A percentile compares a stretch with the other conserved stretches of the same genome.
These are phyloP conservation scores for Deuterostichococcus epilithicus DNA, from an alignment of 139 green algal species.

Conservation along the genomic window DNA sequence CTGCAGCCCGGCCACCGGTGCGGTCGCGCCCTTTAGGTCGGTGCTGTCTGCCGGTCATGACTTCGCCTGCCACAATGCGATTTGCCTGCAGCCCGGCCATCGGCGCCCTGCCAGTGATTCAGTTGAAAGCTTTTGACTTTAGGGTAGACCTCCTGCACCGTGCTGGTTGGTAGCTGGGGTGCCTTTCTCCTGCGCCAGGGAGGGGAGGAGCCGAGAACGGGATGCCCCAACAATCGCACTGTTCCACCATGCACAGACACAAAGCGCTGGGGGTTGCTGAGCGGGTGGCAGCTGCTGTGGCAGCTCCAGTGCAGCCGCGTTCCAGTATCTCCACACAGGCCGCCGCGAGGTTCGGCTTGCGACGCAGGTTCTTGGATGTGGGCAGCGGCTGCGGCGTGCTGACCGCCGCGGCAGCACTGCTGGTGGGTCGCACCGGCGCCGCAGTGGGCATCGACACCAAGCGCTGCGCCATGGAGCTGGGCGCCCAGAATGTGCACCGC, in stretches of 20 bases:
- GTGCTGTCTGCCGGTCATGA: background rate
- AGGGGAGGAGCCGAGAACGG: too few species aligned
- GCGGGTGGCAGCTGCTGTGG: too few species aligned
- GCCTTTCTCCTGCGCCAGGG: too few species aligned
- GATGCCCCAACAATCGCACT: too few species aligned
- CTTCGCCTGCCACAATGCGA: background rate
- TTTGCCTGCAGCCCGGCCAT: background rate
- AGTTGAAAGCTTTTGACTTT: background rate
- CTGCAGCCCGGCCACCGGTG: conserved; percentile 40
- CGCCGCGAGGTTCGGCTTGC: too few species aligned
- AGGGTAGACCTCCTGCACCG: too few species aligned
- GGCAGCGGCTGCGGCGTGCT: conserved; percentile 60
- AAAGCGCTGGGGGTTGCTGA: too few species aligned
- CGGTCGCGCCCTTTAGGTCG: too few species aligned
- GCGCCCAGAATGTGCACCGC: conserved; percentile 15
- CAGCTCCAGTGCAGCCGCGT: too few species aligned
- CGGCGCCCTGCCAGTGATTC: background rate
- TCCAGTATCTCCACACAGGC: too few species aligned
- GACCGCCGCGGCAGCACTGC: conserved; percentile 41
- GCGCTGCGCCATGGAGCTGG: conserved; percentile 23
- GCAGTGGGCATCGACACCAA: conserved; percentile 54
- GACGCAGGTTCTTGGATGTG: conserved; percentile 57
- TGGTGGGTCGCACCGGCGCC: conserved; percentile 31
- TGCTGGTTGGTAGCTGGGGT: too few species aligned
- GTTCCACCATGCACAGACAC: too few species aligned